Evolutionary conservation across 805 yeast genomes (phyloP), one percentile per base, ranked within the genome.

Genomic region (Candida boidinii): DNA sequence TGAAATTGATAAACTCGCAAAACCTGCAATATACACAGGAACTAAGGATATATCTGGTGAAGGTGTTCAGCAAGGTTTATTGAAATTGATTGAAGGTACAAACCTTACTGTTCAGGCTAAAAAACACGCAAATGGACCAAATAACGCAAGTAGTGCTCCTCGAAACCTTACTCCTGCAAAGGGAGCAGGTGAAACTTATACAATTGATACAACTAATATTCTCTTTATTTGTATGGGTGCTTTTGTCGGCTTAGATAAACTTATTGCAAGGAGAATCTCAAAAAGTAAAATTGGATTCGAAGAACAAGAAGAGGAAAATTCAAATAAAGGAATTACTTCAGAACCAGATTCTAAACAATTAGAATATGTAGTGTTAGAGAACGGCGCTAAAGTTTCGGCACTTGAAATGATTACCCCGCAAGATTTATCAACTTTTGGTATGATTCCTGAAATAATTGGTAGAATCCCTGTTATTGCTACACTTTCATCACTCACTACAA

Each of bases 1-100:
- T 48, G 81, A 76, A 43, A 56, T 74, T 15, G 79, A 75, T 41
- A 75, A 73, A 39, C 45, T 76, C 9, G 67, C 79, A 0, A 70
- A 68, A 39, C 70, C 73, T 1, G 51, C 66, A 1, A 60, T 62
- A 10, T 51, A 57, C 23, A 58, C 60, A 22, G 76, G 74, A 4
- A 62, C 73, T 0, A 69, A 71, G 39, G 81, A 74, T 48, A 75
- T 74, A 2, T 60, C 78, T 1, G 81, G 81, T 7, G 80, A 75
- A 49, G 80, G 81, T 30, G 80, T 75, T 13, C 81, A 74, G 42
- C 80, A 74, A 43, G 71, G 79, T 0, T 46, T 74, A 11, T 45
- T 74, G 39, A 75, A 75, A 42, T 56, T 74, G 29, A 60, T 74
- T 23, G 81, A 74, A 45, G 81, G 81, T 2, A 66, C 75, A 14